phyloP scores from a whole-genome alignment of 1,139 yeast genomes.

The Ogataea hybrid region DNA sequence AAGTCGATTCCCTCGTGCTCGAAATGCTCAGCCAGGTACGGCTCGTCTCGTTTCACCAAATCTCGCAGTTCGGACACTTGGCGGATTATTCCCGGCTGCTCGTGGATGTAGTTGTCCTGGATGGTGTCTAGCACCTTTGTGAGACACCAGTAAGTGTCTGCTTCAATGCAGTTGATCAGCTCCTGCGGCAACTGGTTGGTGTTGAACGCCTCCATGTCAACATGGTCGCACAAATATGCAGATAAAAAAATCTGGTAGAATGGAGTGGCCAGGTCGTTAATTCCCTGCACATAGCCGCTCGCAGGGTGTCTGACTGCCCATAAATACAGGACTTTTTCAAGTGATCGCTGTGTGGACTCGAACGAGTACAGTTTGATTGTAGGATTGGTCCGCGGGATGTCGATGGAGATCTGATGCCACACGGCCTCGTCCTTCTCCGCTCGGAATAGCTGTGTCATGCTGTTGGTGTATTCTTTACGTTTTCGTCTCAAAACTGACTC shows the following conservation, averaged over 20 bases:
- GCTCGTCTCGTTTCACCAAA: conserved; percentile 77
- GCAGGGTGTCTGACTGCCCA: conserved; percentile 99
- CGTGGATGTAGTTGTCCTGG: conserved; percentile 95
- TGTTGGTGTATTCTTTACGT: conserved; percentile 82
- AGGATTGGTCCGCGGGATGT: conserved; percentile 94
- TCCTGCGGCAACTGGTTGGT: conserved; percentile 59
- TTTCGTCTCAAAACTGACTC: conserved; percentile 68
- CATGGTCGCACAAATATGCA: conserved; percentile 51
- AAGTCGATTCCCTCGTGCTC: conserved; percentile 82
- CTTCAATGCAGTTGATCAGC: conserved; percentile 66
- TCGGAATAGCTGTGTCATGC: conserved; percentile 52
- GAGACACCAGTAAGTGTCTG: conserved; percentile 96
- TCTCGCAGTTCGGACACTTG: conserved; percentile 83
- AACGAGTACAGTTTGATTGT: conserved; percentile 68
- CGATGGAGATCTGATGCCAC: conserved; percentile 96
- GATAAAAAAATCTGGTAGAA: conserved; percentile 82
- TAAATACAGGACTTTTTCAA: conserved; percentile 77
- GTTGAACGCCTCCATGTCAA: conserved; percentile 54
- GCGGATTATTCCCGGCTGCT: conserved; percentile 94
- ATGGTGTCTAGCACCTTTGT: conserved; percentile 88
- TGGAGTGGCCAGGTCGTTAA: conserved; percentile 92
- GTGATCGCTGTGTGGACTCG: conserved; percentile 69
- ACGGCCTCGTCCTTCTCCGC: conserved; percentile 73
- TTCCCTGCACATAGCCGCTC: conserved; percentile 98
- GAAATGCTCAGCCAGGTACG: conserved; percentile 69